These are phyloP conservation scores for Plantago ovata DNA, from an alignment of 257 asterid genomes.

Conservation along the genomic window DNA sequence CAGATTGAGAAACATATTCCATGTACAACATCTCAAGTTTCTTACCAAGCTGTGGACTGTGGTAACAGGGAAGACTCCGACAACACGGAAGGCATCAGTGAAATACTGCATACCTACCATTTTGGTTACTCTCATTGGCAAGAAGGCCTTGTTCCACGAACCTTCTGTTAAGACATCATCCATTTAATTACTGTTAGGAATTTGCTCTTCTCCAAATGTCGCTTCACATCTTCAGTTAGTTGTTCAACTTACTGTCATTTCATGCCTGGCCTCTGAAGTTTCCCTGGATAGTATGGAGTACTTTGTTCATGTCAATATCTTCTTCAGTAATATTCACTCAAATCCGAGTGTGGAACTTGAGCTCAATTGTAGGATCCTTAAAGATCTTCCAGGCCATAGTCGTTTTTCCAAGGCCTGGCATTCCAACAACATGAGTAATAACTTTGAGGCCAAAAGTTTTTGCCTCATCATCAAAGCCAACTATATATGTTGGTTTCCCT, in stretches of 20 bases:
- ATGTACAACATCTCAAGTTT: too few relatives aligned
- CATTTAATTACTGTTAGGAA: conserved; percentile 2
- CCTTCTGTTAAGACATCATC: conserved; percentile 1
- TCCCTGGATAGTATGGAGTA: neutral
- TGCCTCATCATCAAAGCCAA: conserved; percentile 1
- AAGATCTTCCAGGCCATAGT: conserved; percentile 5
- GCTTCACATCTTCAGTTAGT: neutral
- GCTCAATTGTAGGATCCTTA: conserved; percentile 3
- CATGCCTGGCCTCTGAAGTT: neutral
- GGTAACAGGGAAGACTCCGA: conserved; percentile 2
- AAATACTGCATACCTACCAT: neutral
- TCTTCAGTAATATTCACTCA: conserved; percentile 7
- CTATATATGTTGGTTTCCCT: conserved; percentile 11
- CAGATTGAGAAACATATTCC: too few relatives aligned
- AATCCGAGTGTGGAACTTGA: conserved; percentile 2
- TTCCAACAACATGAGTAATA: neutral
- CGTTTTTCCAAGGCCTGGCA: conserved; percentile 10
- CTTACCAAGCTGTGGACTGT: too few relatives aligned
- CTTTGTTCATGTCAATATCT: neutral
- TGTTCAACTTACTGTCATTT: neutral
- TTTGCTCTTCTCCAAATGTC: neutral
- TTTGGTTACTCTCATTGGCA: neutral
- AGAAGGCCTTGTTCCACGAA: neutral
- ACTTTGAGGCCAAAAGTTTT: neutral
- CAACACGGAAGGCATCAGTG: neutral